Percentiles rank a stretch among this genome's conserved stretches.
phyloP scores from a whole-genome alignment of 2,329 filamentous ascomycete species.

The Proliferodiscus dingleyae region DNA sequence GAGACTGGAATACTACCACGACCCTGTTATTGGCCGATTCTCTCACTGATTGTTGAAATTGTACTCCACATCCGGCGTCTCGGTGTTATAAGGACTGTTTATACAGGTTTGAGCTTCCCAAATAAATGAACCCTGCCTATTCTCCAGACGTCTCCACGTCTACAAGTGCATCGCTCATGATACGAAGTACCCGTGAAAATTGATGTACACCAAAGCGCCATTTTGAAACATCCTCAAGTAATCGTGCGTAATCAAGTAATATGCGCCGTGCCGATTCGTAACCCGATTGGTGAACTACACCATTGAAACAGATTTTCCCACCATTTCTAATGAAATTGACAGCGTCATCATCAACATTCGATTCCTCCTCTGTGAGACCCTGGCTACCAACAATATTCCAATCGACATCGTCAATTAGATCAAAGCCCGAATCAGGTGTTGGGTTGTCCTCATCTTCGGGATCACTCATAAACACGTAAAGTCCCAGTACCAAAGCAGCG shows the following conservation, averaged over 20 bases:
- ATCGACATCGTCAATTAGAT: conserved; percentile 45
- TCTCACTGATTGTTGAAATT: background rate
- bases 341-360: conserved; percentile 30
- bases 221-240: conserved; percentile 48
- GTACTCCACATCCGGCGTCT: background rate
- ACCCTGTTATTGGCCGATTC: conserved; percentile 14
- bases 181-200: conserved; percentile 47
- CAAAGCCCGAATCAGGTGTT: conserved; percentile 30
- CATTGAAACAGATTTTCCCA: conserved; percentile 43
- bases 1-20: conserved; percentile 18
- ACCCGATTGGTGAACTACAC: conserved; percentile 43
- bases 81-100: background rate
- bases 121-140: conserved; percentile 1
- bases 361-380: conserved; percentile 32
- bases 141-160: conserved; percentile 27
- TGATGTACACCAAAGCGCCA: conserved; percentile 42
- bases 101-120: background rate
- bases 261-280: conserved; percentile 47
- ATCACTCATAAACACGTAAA: conserved; percentile 47
- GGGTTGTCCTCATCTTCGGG: conserved; percentile 7
- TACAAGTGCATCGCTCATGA: conserved; percentile 48
- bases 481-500: conserved; percentile 44
- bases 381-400: conserved; percentile 43
- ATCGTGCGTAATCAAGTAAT: conserved; percentile 45
- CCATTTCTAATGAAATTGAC: conserved; percentile 44